Evolutionary conservation across 2,329 filamentous ascomycete genomes (phyloP).

Genomic region (Sporothrix euskadiensis): DNA sequence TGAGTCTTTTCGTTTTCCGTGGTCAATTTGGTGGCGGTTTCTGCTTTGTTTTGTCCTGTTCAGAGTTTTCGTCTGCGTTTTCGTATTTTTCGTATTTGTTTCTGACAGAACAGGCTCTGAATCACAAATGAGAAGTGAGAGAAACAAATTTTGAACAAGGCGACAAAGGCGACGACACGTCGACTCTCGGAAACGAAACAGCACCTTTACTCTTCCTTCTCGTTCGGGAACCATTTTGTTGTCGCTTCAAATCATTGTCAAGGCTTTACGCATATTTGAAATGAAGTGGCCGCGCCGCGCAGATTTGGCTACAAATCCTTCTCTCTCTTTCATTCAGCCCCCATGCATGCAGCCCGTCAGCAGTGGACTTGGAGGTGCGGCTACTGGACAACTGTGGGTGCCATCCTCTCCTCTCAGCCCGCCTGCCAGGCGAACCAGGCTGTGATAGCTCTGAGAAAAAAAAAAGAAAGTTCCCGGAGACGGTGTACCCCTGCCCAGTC

Average conservation of each 20-base stretch:
- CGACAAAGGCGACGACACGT: not conserved
- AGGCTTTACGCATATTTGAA: constrained; percentile 12
- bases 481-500: not conserved
- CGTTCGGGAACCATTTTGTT: not conserved
- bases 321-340: not conserved
- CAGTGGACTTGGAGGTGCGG: not conserved
- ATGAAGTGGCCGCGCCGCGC: constrained; percentile 17
- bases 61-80: not conserved
- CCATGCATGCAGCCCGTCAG: not conserved
- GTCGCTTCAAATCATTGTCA: not conserved
- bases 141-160: not conserved
- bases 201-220: not conserved
- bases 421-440: not conserved
- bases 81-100: too few relatives aligned
- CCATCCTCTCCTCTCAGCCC: not conserved
- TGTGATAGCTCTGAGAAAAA: not conserved
- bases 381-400: not conserved
- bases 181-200: not conserved
- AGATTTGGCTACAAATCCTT: constrained; percentile 10
- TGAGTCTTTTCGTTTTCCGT: not conserved
- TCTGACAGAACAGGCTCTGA: not conserved
- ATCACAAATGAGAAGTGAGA: not conserved
- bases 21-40: not conserved
- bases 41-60: not conserved
- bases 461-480: not conserved